Conservation (phyloP, 2,329 filamentous ascomycete genomes). For the Macrophomina phaseolina region DNA sequence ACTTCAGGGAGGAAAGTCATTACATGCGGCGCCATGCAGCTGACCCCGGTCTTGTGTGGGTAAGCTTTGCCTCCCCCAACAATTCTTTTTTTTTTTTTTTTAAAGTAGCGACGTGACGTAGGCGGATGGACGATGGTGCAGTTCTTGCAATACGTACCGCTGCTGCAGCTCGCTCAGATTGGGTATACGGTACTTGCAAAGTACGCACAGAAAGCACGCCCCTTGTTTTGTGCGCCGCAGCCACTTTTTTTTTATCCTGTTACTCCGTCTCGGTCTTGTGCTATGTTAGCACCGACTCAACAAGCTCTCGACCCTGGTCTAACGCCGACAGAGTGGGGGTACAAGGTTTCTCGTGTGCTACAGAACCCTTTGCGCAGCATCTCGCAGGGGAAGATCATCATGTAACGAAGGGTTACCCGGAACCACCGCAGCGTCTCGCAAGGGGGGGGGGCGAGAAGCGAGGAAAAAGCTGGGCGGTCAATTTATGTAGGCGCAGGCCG, state of each 20-base stretch:
- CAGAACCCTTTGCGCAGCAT: background rate
- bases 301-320: too few relatives aligned
- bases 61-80: conserved; percentile 7
- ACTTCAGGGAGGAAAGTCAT: background rate
- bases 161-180: background rate
- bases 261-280: too few relatives aligned
- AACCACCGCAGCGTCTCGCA: too few relatives aligned
- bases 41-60: background rate
- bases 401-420: background rate
- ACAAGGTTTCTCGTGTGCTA: background rate
- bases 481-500: too few relatives aligned
- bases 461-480: too few relatives aligned
- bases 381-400: background rate
- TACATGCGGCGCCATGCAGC: background rate
- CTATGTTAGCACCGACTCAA: too few relatives aligned
- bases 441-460: too few relatives aligned
- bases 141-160: background rate
- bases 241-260: too few relatives aligned
- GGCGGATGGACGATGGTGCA: background rate
- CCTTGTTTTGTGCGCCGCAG: too few relatives aligned
- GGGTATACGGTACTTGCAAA: too few relatives aligned
- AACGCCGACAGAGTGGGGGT: background rate
- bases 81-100: background rate
- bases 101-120: too few relatives aligned
- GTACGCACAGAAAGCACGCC: too few relatives aligned